Evolutionary conservation across 2,329 filamentous ascomycete species (phyloP).

Genomic region (Rhynchosporium agropyri): DNA sequence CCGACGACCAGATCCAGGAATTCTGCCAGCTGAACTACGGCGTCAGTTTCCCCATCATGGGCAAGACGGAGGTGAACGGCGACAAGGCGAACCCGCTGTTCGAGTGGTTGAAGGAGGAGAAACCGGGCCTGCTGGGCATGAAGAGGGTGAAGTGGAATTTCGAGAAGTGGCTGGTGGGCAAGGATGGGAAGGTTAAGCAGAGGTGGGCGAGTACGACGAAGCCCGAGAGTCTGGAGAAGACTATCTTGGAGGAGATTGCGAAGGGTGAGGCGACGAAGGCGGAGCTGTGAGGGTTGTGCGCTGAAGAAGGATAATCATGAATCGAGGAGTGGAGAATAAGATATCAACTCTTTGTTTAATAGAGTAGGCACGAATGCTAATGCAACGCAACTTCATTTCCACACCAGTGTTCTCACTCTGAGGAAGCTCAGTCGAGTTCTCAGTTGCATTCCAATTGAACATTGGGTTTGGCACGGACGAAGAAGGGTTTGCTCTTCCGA

Average conservation of each 20-base stretch:
- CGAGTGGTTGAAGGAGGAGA: constrained; percentile 72
- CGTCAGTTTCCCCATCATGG: constrained; percentile 50
- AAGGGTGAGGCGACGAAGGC: constrained; percentile 22
- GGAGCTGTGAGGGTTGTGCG: constrained; percentile 20
- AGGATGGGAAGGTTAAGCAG: constrained; percentile 81
- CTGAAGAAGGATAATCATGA: background rate
- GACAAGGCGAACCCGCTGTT: constrained; percentile 77
- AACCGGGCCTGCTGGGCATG: constrained; percentile 82
- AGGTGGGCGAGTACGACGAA: constrained; percentile 89
- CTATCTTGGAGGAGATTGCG: constrained; percentile 68
- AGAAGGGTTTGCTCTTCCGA: too few relatives aligned
- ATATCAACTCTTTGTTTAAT: background rate
- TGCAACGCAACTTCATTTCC: too few relatives aligned
- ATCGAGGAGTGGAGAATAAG: background rate
- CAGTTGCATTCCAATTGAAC: too few relatives aligned
- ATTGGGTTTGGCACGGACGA: too few relatives aligned
- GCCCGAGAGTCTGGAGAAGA: constrained; percentile 76
- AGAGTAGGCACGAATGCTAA: too few relatives aligned
- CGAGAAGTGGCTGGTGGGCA: constrained; percentile 92
- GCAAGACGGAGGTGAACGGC: constrained; percentile 95
- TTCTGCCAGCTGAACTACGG: constrained; percentile 81
- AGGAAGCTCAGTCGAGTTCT: too few relatives aligned
- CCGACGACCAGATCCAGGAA: constrained; percentile 69
- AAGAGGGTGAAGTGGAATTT: constrained; percentile 99
- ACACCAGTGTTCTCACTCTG: too few relatives aligned